Evolutionary conservation across 75 land plant species (phyloP).

Genomic region (Isoetes taiwanensis): DNA sequence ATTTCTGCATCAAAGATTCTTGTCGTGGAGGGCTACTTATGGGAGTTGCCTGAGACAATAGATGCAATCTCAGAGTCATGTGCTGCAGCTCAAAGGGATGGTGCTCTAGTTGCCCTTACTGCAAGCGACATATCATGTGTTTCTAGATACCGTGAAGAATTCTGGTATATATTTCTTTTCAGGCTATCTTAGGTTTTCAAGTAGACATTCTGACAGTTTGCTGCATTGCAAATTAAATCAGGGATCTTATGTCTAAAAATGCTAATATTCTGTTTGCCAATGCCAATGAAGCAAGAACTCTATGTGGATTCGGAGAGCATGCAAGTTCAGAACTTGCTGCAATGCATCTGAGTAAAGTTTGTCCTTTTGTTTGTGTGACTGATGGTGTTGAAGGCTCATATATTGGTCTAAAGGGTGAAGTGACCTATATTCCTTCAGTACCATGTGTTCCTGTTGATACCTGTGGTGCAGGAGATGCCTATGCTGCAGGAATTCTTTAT

Average conservation of each 20-base stretch:
- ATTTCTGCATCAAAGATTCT: constrained; percentile 59
- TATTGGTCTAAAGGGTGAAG: constrained; percentile 77
- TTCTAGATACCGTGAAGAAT: constrained; percentile 55
- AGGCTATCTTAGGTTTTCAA: background rate
- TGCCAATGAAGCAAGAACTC: constrained; percentile 65
- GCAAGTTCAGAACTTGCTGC: constrained; percentile 50
- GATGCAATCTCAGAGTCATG: constrained; percentile 67
- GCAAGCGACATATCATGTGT: constrained; percentile 92
- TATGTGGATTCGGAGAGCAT: constrained; percentile 43
- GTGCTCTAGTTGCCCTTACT: constrained; percentile 81
- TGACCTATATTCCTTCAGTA: constrained; percentile 61
- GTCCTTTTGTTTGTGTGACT: constrained; percentile 78
- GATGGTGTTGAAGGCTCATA: constrained; percentile 84
- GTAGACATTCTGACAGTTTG: background rate
- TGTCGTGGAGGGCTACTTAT: constrained; percentile 85
- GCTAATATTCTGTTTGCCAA: constrained; percentile 89
- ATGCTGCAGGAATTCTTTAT: constrained; percentile 87
- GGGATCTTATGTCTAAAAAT: constrained; percentile 70
- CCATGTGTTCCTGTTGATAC: constrained; percentile 78
- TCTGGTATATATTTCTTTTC: constrained; percentile 44
- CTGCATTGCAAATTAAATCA: constrained; percentile 10
- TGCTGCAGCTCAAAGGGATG: constrained; percentile 57
- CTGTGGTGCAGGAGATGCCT: constrained; percentile 98
- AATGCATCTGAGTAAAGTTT: constrained; percentile 54
- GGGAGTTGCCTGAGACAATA: constrained; percentile 81